Evolutionary conservation across 2,329 filamentous ascomycete genomes (phyloP).

Genomic region (Alternaria triticina): DNA sequence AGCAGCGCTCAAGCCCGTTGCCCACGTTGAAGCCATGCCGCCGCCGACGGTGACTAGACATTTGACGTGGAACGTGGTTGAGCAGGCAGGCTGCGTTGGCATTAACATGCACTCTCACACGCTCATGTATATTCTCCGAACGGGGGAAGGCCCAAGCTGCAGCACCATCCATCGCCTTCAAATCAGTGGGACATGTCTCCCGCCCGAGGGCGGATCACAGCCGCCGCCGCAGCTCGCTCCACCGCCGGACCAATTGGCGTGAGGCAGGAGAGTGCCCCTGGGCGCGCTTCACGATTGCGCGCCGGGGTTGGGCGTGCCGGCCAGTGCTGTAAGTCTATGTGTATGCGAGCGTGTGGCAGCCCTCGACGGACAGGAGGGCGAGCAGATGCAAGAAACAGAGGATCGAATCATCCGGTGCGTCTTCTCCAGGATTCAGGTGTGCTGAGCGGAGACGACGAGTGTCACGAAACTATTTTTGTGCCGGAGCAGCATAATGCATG

Average conservation of each 20-base stretch:
- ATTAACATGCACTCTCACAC: neutral
- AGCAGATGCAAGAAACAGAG: conserved; percentile 8
- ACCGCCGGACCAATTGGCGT: conserved; percentile 19
- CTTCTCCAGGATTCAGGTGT: conserved; percentile 2
- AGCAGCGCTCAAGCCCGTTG: conserved; percentile 26
- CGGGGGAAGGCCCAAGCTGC: conserved; percentile 20
- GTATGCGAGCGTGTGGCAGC: conserved; percentile 15
- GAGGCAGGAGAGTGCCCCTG: conserved; percentile 16
- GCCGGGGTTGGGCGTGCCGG: conserved; percentile 9
- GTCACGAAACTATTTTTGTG: conserved; percentile 40
- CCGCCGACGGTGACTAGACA: neutral
- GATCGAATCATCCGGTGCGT: conserved; percentile 12
- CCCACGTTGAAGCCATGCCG: conserved; percentile 17
- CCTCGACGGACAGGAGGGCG: conserved; percentile 6
- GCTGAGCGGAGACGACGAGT: conserved; percentile 26
- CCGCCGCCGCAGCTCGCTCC: conserved; percentile 28
- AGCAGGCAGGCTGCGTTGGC: neutral
- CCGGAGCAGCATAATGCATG: conserved; percentile 21
- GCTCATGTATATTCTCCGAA: conserved; percentile 21
- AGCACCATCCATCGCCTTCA: conserved; percentile 16
- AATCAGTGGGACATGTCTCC: conserved; percentile 18
- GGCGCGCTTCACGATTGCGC: conserved; percentile 14
- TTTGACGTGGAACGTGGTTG: conserved; percentile 10
- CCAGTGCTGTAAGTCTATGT: conserved; percentile 3
- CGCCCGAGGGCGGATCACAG: conserved; percentile 31